A percentile compares a stretch with the other conserved stretches of the same genome.
These are phyloP conservation scores for Flaveria sonorensis DNA, from an alignment of 129 eudicot genomes.

Conservation along the genomic window DNA sequence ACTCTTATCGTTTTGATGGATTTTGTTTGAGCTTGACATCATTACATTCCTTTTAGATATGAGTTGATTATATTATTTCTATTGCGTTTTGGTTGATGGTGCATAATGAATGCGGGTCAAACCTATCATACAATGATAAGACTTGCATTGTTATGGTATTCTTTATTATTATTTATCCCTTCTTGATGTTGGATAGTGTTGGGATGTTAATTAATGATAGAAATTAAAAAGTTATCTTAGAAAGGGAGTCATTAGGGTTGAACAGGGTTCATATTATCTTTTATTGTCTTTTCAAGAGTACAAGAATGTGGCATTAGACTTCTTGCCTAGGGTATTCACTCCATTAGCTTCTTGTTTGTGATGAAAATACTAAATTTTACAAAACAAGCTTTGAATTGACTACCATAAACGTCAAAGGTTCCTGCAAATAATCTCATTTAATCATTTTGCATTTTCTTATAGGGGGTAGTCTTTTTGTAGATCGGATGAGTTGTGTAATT, in stretches of 20 bases:
- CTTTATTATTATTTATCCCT: background rate
- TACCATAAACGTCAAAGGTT: background rate
- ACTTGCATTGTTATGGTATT: conserved; percentile 1
- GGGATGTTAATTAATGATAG: conserved; percentile 3
- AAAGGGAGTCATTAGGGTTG: background rate
- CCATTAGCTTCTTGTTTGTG: conserved; percentile 6
- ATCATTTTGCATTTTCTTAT: conserved; percentile 17
- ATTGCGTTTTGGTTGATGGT: conserved; percentile 13
- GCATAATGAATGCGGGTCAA: conserved; percentile 21
- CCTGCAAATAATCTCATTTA: conserved; percentile 4
- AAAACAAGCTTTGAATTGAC: background rate
- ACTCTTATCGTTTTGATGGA: background rate
- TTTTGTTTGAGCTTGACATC: background rate
- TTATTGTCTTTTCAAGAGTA: conserved; percentile 1
- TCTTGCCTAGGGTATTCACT: conserved; percentile 6
- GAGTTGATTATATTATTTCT: conserved; percentile 11
- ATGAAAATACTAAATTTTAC: background rate
- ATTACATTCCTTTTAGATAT: conserved; percentile 4
- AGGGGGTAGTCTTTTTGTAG: background rate
- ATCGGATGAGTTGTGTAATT: background rate
- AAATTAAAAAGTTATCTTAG: background rate
- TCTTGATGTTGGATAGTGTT: background rate
- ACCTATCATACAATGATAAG: conserved; percentile 3
- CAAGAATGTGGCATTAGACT: background rate
- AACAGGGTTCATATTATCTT: background rate